Evolutionary conservation across 768 basidiomycete genomes (phyloP).

Genomic region (Hygrocybe punicea): DNA sequence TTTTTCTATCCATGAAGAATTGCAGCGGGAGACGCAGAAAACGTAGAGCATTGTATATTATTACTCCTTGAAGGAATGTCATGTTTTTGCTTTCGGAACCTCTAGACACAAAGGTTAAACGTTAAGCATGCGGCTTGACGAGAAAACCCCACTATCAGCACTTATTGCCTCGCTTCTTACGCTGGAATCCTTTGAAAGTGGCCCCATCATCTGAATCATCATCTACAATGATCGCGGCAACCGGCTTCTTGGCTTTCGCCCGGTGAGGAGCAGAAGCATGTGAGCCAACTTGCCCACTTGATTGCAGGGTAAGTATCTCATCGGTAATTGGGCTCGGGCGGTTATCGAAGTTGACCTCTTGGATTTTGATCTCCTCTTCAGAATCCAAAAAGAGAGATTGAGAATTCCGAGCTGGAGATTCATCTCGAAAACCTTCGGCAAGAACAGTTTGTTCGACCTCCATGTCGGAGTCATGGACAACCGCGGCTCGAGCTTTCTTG

Average conservation of each 20-base stretch:
- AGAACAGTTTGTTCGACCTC: no score
- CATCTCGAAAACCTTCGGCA: not conserved
- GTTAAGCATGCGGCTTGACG: no score
- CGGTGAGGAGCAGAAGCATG: conserved; percentile 1
- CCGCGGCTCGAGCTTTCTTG: no score
- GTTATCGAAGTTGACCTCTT: conserved; percentile 25
- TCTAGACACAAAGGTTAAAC: no score
- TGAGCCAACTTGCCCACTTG: conserved; percentile 23
- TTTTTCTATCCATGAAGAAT: conserved; percentile 78
- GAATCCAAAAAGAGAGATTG: conserved; percentile 53
- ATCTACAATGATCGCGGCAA: conserved; percentile 44
- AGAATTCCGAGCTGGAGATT: conserved; percentile 20
- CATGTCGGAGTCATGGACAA: no score
- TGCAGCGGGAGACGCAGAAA: conserved; percentile 28
- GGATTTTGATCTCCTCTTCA: conserved; percentile 39
- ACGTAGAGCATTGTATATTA: not conserved
- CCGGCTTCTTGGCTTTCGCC: conserved; percentile 23
- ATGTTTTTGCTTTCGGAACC: not conserved
- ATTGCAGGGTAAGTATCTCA: conserved; percentile 28
- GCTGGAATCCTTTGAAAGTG: conserved; percentile 60
- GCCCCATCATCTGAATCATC: conserved; percentile 72
- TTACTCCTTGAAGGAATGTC: no score
- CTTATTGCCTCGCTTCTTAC: not conserved
- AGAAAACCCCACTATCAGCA: no score
- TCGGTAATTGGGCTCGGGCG: conserved; percentile 16